Evolutionary conservation across 2,329 filamentous ascomycete species (phyloP), one percentile per base, ranked within the genome.

Genomic region (Ophiostoma quercus): DNA sequence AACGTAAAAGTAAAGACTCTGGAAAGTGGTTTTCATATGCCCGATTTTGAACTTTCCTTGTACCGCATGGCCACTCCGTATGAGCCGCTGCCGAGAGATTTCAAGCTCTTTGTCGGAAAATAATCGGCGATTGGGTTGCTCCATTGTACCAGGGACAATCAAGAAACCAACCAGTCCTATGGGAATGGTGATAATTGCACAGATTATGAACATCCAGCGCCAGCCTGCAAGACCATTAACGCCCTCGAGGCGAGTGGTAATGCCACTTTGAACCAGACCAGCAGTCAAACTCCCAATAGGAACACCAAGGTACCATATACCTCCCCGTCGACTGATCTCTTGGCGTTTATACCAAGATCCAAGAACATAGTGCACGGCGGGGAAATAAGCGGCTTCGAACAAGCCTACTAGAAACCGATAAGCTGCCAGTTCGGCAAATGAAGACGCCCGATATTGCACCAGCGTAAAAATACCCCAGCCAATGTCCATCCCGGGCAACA

Each of bases 281-380:
- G 74, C 73, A 51, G 75, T 75, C 7, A 75, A 72, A 2, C 73
- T 73, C 0, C 77, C 77, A 11, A 78, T 84, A 1, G 88, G 79
- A 0, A 85, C 86, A 9, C 84, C 86, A 0, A 84, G 81, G 0
- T 85, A 87, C 74, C 89, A 90, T 67, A 90, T 84, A 41, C 84
- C 87, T 3, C 82, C 85, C 2, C 88, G 82, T 74, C 89, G 89
- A 0, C 85, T 86, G 0, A 90, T 80, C 71, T 89, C 87, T 12
- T 80, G 79, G 25, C 82, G 80, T 0, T 82, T 88, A 73, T 89
- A 89, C 87, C 87, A 90, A 0, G 83, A 74, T 4, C 77, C 77
- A 3, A 79, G 69, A 0, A 78, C 71, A 54, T 76, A 79, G 12
- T 77, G 71, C 8, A 78, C 72, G 63, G 74, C 73, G 0, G 77